phyloP scores from a whole-genome alignment of 1,284 basidiomycete genomes.

The Xanthoconium separans region DNA sequence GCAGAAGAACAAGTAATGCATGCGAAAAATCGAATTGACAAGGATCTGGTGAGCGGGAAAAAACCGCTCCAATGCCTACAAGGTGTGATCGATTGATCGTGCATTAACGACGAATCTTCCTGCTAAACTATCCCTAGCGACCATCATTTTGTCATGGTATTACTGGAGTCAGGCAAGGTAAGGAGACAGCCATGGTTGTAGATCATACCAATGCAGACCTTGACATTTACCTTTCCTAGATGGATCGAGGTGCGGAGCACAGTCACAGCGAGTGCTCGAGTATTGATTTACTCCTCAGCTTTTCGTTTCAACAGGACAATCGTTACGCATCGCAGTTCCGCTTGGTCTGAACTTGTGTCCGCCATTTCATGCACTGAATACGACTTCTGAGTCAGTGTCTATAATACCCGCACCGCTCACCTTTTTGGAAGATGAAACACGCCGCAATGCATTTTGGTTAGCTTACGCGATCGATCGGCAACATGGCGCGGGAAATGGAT shows the following conservation, averaged over 20 bases:
- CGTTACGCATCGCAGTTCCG: constrained; percentile 59
- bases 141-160: constrained; percentile 64
- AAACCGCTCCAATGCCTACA: constrained; percentile 62
- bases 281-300: constrained; percentile 42
- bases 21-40: constrained; percentile 52
- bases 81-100: constrained; percentile 38
- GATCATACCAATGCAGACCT: neutral
- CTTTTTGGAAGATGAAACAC: constrained; percentile 65
- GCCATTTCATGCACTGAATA: constrained; percentile 64
- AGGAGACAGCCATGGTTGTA: constrained; percentile 8
- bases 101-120: neutral
- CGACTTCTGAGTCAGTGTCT: constrained; percentile 50
- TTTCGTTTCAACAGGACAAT: constrained; percentile 55
- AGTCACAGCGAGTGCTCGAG: neutral
- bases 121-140: constrained; percentile 40
- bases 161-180: constrained; percentile 72
- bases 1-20: constrained; percentile 64
- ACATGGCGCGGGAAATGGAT: constrained; percentile 65
- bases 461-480: constrained; percentile 67
- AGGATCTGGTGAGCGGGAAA: constrained; percentile 49
- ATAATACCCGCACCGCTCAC: constrained; percentile 58
- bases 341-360: constrained; percentile 67
- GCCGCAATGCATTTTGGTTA: constrained; percentile 72
- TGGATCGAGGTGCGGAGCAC: constrained; percentile 64
- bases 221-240: constrained; percentile 35